Evolutionary conservation across 2,329 filamentous ascomycete genomes (phyloP).

Genomic region (Curvularia lunata): DNA sequence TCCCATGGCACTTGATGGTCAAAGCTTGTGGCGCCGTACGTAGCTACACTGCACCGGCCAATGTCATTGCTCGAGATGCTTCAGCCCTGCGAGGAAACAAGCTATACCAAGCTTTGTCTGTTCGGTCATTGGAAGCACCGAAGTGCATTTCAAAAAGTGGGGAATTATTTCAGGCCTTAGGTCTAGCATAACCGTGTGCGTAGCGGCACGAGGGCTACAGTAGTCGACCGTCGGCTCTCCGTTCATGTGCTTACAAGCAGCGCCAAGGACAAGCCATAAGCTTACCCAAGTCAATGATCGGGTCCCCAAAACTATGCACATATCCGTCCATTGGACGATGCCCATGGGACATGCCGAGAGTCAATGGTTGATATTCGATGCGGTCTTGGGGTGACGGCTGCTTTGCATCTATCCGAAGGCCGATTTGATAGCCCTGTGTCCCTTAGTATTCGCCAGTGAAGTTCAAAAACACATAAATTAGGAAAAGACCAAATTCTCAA

Average conservation of each 20-base stretch:
- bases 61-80: neutral
- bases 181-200: too few species aligned
- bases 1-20: neutral
- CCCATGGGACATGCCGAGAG: neutral
- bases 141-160: constrained; percentile 8
- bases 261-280: too few species aligned
- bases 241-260: too few species aligned
- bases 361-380: constrained; percentile 7
- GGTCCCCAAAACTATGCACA: neutral
- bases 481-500: neutral
- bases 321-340: neutral
- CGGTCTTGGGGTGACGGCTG: neutral
- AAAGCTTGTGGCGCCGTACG: neutral
- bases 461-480: constrained; percentile 6
- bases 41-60: neutral
- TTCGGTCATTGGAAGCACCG: constrained; percentile 24
- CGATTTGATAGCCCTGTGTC: neutral
- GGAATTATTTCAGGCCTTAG: too few species aligned
- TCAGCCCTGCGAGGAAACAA: neutral
- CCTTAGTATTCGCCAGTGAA: neutral
- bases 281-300: neutral
- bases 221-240: neutral
- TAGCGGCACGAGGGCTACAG: constrained; percentile 30
- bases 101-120: neutral
- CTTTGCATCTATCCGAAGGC: neutral